Percentiles rank a stretch among this genome's conserved stretches.
phyloP scores from a whole-genome alignment of 805 yeast species.

The Nakazawaea ernobii region DNA sequence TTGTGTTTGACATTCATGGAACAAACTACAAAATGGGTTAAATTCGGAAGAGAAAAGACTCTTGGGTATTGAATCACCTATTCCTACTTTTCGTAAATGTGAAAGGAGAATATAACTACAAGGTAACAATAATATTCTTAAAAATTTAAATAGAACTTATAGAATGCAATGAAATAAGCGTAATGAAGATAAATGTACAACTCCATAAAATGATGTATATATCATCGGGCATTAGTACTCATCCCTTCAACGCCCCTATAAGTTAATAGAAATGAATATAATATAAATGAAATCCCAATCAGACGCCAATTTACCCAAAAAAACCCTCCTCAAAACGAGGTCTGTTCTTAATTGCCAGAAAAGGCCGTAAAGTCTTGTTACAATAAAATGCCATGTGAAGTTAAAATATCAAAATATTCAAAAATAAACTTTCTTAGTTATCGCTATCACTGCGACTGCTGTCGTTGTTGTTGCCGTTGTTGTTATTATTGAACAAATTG shows the following conservation, averaged over 20 bases:
- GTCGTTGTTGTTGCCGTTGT: neutral
- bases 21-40: slow-evolving; percentile 71
- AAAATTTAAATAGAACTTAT: neutral
- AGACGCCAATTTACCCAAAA: no score
- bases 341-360: no score
- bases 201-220: no score
- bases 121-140: neutral
- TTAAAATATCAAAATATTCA: neutral
- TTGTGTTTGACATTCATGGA: slow-evolving; percentile 92
- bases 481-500: neutral
- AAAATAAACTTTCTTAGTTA: neutral
- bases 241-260: no score
- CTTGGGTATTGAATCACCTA: slow-evolving; percentile 3
- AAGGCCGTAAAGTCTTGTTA: no score
- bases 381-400: neutral
- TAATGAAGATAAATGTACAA: no score
- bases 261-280: no score
- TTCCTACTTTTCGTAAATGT: neutral
- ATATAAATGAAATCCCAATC: no score
- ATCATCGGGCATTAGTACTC: no score
- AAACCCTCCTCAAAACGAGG: no score
- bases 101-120: neutral
- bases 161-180: no score
- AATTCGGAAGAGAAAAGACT: slow-evolving; percentile 31
- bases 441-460: neutral